A percentile compares a stretch with the other conserved stretches of the same genome.
These are phyloP conservation scores for Aspergillus campestris DNA, from an alignment of 495 filamentous ascomycete species.

Conservation along the genomic window DNA sequence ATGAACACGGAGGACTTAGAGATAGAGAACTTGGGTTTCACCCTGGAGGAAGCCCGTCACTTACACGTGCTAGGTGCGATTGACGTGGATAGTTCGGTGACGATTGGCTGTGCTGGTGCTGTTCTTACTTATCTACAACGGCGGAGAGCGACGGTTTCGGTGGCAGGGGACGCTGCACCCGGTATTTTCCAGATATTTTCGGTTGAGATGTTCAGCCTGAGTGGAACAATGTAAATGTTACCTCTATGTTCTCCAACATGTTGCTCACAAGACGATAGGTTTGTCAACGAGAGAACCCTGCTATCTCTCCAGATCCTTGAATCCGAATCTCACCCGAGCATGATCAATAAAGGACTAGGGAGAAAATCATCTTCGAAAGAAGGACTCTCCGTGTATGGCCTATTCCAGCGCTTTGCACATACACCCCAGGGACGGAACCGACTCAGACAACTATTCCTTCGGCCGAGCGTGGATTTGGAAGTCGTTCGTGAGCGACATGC, in stretches of 20 bases:
- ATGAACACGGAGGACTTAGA: conserved; percentile 35
- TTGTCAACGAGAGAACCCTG: conserved; percentile 73
- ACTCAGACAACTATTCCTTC: conserved; percentile 76
- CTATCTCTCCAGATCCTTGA: conserved; percentile 79
- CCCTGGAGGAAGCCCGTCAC: conserved; percentile 52
- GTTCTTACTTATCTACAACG: conserved; percentile 72
- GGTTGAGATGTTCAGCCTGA: conserved; percentile 71
- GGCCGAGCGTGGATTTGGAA: conserved; percentile 60
- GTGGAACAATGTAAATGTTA: conserved; percentile 58
- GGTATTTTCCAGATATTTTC: conserved; percentile 49
- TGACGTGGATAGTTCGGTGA: conserved; percentile 67
- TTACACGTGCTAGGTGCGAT: conserved; percentile 65
- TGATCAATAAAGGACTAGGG: conserved; percentile 69
- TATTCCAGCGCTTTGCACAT: conserved; percentile 68
- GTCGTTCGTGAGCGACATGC: conserved; percentile 68
- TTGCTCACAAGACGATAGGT: conserved; percentile 37
- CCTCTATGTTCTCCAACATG: background rate
- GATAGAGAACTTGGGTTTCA: conserved; percentile 40
- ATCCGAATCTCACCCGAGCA: conserved; percentile 76
- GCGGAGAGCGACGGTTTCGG: conserved; percentile 51
- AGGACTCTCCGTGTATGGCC: conserved; percentile 78
- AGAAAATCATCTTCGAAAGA: conserved; percentile 68
- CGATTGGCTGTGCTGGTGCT: conserved; percentile 79
- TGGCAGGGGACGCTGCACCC: conserved; percentile 43
- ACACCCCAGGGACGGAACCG: conserved; percentile 73